A percentile compares a stretch with the other conserved stretches of the same genome.
phyloP scores from a whole-genome alignment of 805 yeast species.

The Isabelozyma rhagii region DNA sequence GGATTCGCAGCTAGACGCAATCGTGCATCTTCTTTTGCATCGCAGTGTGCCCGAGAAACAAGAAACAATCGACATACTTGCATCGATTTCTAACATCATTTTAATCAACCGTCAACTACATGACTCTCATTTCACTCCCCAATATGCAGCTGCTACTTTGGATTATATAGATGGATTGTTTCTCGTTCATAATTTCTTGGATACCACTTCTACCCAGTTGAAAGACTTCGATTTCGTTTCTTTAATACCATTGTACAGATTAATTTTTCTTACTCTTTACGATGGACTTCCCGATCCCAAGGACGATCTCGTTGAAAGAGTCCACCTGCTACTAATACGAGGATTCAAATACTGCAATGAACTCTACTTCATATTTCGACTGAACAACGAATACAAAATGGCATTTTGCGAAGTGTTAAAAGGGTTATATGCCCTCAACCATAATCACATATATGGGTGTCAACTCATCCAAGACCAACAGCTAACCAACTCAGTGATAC shows the following conservation, averaged over 20 bases:
- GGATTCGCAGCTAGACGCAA: slow-evolving; percentile 5
- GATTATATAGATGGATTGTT: slow-evolving; percentile 3
- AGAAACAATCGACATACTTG: slow-evolving; percentile 12
- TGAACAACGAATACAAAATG: slow-evolving; percentile 4
- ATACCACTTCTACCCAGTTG: neutral
- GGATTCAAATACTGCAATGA: slow-evolving; percentile 12
- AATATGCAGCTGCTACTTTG: slow-evolving; percentile 11
- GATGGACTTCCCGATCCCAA: slow-evolving; percentile 12
- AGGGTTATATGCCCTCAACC: slow-evolving; percentile 21
- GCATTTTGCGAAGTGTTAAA: slow-evolving; percentile 19
- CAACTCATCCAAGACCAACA: neutral
- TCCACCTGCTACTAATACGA: slow-evolving; percentile 8
- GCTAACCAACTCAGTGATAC: neutral
- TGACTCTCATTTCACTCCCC: slow-evolving; percentile 13
- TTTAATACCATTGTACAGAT: slow-evolving; percentile 20
- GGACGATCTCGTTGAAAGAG: slow-evolving; percentile 5
- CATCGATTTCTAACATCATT: slow-evolving; percentile 23
- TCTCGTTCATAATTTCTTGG: neutral
- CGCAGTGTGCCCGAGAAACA: neutral
- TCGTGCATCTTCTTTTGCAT: slow-evolving; percentile 5
- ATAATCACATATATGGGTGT: slow-evolving; percentile 10
- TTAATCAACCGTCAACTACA: slow-evolving; percentile 21
- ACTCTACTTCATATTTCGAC: neutral
- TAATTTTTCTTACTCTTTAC: slow-evolving; percentile 21
- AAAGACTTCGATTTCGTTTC: slow-evolving; percentile 6